phyloP scores from a whole-genome alignment of 768 basidiomycete species.

The Boletus tylopilopsis region DNA sequence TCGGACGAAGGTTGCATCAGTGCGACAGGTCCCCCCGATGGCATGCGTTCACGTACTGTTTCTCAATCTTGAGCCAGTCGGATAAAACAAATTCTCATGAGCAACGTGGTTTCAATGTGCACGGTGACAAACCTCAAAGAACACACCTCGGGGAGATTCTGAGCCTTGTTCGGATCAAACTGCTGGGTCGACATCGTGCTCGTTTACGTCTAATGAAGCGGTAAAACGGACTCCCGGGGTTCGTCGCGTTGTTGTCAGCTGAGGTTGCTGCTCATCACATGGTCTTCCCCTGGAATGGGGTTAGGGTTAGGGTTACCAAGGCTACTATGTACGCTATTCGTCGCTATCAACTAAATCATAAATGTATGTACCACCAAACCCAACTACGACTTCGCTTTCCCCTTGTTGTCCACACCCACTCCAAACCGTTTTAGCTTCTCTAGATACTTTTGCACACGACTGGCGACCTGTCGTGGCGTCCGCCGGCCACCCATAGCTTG shows the following conservation, averaged over 20 bases:
- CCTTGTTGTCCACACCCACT: constrained; percentile 37
- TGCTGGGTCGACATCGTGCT: constrained; percentile 42
- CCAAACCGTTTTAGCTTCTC: constrained; percentile 80
- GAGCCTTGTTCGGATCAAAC: constrained; percentile 90
- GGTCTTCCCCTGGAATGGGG: constrained; percentile 10
- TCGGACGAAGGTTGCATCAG: constrained; percentile 9
- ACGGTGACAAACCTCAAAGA: constrained; percentile 1
- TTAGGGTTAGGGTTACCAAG: constrained; percentile 27
- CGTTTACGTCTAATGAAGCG: constrained; percentile 19
- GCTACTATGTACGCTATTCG: not conserved
- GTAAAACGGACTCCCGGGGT: not conserved
- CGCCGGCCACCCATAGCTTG: constrained; percentile 73
- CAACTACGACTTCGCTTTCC: constrained; percentile 19
- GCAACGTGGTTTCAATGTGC: constrained; percentile 20
- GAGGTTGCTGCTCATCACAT: not conserved
- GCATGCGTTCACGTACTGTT: constrained; percentile 62
- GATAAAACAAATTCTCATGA: constrained; percentile 6
- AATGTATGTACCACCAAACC: no score
- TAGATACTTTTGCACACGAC: constrained; percentile 85
- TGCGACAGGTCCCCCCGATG: not conserved
- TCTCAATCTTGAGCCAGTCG: constrained; percentile 70
- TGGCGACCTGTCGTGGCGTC: constrained; percentile 83
- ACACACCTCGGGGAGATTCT: constrained; percentile 84
- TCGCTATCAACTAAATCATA: no score
- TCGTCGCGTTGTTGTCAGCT: no score